Evolutionary conservation across 306 rosid genomes (phyloP).

Genomic region (Abrus precatorius): DNA sequence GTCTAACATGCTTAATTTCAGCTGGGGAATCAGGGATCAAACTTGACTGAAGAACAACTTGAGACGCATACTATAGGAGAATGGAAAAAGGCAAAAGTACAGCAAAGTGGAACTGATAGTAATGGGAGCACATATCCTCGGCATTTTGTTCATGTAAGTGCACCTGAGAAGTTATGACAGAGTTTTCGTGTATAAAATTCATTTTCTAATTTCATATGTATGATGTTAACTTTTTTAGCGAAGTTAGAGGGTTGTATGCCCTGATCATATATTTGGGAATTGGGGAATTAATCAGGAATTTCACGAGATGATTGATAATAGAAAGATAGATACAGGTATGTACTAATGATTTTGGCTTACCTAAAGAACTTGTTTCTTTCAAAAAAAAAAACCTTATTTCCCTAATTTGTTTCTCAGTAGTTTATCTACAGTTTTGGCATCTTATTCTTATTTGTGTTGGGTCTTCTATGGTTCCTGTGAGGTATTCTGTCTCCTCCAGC

Average conservation of each 20-base stretch:
- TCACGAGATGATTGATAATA: slow-evolving; percentile 5
- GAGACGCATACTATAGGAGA: slow-evolving; percentile 71
- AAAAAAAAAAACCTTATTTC: neutral
- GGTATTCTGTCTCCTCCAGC: neutral
- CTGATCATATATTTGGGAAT: neutral
- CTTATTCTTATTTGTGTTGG: neutral
- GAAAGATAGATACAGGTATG: neutral
- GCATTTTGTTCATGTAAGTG: slow-evolving; percentile 68
- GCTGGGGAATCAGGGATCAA: slow-evolving; percentile 66
- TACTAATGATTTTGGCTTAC: slow-evolving; percentile 30
- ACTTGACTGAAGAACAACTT: slow-evolving; percentile 67
- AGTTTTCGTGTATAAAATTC: neutral
- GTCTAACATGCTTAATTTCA: slow-evolving; percentile 50
- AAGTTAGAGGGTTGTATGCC: slow-evolving; percentile 5
- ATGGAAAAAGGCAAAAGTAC: slow-evolving; percentile 68
- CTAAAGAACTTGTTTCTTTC: slow-evolving; percentile 33
- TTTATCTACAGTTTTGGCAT: slow-evolving; percentile 7
- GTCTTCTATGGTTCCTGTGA: slow-evolving; percentile 12
- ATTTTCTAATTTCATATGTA: slow-evolving; percentile 15
- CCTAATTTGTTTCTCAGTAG: slow-evolving; percentile 2
- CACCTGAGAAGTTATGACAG: slow-evolving; percentile 10
- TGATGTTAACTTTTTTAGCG: neutral
- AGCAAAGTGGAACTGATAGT: slow-evolving; percentile 47
- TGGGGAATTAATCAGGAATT: slow-evolving; percentile 16
- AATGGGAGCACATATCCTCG: slow-evolving; percentile 47